Conservation (phyloP, 2,329 filamentous ascomycete genomes). For the Aspergillus sp. region DNA sequence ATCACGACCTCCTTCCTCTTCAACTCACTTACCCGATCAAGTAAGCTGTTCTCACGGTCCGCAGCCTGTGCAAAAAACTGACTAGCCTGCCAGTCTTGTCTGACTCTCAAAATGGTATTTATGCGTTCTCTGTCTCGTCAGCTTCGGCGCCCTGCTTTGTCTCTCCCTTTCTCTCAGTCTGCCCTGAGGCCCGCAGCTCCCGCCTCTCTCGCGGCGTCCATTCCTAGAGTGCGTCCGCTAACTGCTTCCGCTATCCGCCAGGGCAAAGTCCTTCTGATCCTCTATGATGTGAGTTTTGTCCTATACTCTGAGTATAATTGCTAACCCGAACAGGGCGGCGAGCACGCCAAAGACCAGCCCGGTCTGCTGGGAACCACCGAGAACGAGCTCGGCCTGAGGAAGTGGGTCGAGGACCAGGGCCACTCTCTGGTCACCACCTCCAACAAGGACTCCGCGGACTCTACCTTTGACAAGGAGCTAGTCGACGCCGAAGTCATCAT, state of each 20-base stretch:
- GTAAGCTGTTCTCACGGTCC: too few species aligned
- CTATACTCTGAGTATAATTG: not conserved
- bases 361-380: slow-evolving; percentile 88
- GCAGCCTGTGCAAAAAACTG: too few species aligned
- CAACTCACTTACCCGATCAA: not conserved
- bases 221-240: slow-evolving; percentile 51
- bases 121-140: slow-evolving; percentile 50
- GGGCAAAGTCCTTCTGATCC: slow-evolving; percentile 91
- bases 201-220: slow-evolving; percentile 31
- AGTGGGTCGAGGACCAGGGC: slow-evolving; percentile 95
- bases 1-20: not conserved
- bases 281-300: slow-evolving; percentile 67
- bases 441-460: slow-evolving; percentile 92
- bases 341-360: slow-evolving; percentile 83
- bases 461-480: slow-evolving; percentile 88
- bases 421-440: slow-evolving; percentile 96
- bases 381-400: slow-evolving; percentile 94
- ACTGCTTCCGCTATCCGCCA: slow-evolving; percentile 59
- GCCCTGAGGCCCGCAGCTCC: slow-evolving; percentile 26
- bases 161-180: slow-evolving; percentile 37
- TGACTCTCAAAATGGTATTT: slow-evolving; percentile 52
- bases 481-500: slow-evolving; percentile 98
- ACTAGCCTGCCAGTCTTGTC: too few species aligned
- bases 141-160: slow-evolving; percentile 46
- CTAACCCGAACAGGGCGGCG: slow-evolving; percentile 47